phyloP scores from a whole-genome alignment of 148 eudicot species.

The Talinum fruticosum region DNA sequence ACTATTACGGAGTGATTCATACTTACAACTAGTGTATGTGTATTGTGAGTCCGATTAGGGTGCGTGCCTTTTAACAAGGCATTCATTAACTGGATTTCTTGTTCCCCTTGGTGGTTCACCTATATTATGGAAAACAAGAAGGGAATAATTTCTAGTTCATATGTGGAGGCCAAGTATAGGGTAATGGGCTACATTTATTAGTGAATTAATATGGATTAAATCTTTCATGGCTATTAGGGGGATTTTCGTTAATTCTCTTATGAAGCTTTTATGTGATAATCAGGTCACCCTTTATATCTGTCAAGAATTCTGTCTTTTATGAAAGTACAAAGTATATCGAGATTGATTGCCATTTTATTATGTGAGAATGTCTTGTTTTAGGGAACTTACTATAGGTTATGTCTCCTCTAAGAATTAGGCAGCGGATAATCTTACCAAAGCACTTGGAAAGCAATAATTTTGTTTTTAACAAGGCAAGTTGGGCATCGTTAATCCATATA shows the following conservation, averaged over 20 bases:
- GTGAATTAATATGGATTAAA: neutral
- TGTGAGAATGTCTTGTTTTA: neutral
- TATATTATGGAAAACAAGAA: neutral
- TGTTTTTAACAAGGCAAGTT: neutral
- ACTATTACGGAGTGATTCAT: neutral
- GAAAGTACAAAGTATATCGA: neutral
- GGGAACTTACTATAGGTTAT: neutral
- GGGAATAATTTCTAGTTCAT: neutral
- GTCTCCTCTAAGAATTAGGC: neutral
- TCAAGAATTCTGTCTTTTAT: neutral
- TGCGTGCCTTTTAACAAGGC: neutral
- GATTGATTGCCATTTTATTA: neutral
- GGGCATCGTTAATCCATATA: neutral
- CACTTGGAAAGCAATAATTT: neutral
- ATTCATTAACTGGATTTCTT: neutral
- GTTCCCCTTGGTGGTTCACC: neutral
- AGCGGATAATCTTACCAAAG: neutral
- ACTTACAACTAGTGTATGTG: neutral
- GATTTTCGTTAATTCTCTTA: too few relatives aligned
- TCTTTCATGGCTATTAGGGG: neutral
- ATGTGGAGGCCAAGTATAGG: neutral
- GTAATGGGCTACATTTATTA: neutral
- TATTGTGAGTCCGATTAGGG: too few relatives aligned
- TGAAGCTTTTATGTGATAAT: neutral
- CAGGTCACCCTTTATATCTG: neutral